phyloP scores from a whole-genome alignment of 2,329 filamentous ascomycete genomes.

The Pseudocercospora pini-densiflorae region DNA sequence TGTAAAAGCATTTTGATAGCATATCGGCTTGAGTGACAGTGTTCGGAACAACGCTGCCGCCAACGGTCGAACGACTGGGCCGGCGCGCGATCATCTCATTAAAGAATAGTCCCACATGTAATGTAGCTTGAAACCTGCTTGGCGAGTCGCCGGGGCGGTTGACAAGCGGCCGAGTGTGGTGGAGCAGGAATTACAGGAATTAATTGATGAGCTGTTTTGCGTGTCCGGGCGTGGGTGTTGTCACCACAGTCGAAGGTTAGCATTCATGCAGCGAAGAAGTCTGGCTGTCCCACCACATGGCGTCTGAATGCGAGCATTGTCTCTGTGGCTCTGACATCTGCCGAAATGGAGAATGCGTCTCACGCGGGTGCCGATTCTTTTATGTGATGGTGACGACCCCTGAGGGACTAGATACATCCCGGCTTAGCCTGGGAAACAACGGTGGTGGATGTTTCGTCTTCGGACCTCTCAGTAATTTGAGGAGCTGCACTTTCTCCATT shows the following conservation, averaged over 20 bases:
- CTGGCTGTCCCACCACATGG: not conserved
- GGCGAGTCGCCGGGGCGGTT: slow-evolving; percentile 3
- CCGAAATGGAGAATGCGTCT: slow-evolving; percentile 6
- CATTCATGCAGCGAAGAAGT: slow-evolving; percentile 1
- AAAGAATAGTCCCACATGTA: slow-evolving; percentile 11
- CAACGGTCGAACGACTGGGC: slow-evolving; percentile 6
- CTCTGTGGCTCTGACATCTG: slow-evolving; percentile 1
- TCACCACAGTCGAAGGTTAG: not conserved
- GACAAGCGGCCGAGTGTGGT: not conserved
- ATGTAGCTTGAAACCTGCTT: slow-evolving; percentile 6
- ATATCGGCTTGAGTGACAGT: not conserved
- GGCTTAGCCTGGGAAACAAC: slow-evolving; percentile 4
- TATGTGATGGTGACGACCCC: slow-evolving; percentile 2
- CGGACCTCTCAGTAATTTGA: slow-evolving; percentile 7
- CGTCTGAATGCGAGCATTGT: not conserved
- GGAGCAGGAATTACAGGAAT: not conserved
- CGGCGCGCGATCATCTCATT: slow-evolving; percentile 10
- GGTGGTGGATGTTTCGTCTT: slow-evolving; percentile 1
- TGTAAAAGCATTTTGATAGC: not conserved
- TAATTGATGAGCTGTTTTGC: slow-evolving; percentile 1
- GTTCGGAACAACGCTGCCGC: slow-evolving; percentile 1
- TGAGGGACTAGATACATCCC: slow-evolving; percentile 6
- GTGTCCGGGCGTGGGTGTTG: not conserved
- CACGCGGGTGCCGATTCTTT: not conserved
- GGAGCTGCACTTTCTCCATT: not conserved